Base-by-base conservation (phyloP, 257 asterid genomes). In the Plectranthus barbatus region DNA sequence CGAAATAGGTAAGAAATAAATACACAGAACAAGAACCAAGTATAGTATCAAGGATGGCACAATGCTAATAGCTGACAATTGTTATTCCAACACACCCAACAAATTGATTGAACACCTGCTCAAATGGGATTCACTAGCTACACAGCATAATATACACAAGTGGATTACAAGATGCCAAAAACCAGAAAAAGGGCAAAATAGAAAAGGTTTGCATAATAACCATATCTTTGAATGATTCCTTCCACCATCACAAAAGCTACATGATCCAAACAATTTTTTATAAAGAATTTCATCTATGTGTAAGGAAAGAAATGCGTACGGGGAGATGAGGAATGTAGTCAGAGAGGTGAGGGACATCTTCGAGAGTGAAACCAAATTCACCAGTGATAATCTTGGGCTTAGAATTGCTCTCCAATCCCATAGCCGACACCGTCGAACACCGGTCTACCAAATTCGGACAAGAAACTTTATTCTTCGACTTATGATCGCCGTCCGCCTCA, bases 281-380 rank as follows among this genome's bases (percentile, higher is more conserved):
- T 31, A 31, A 31, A 26, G 31, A 31, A 31, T 31, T 4, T 6
- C 36, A 31, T 31, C 36, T 23, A 23, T 23, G 29, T 1, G 29
- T 23, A 23, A 50, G 45, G 17, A 12, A 69, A 11, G 34, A 39
- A n/a, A n/a, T 7, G 48, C 78, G 5, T 72, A 88, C 96, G 37
- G 81, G 81, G 21, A 80, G 91, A 63, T 79, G 15, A 21, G 86
- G 77, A 56, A 89, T 47, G 75, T 76, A 84, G 48, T 86, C 93
- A 12, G 87, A 67, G 62, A 89, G 70, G 58, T 86, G 95, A 5
- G 96, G 96, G 12, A 86, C 95, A 37, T 86, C 91, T 50, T 86
- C 82, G 0, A 86, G 84, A 20, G 77, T 72, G 58, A 65, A 85
- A 63, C 93, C 93, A 61, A 71, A 72, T 0, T 80, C 92, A 15